phyloP scores from a whole-genome alignment of 108 stramenopile genomes.

The Schizochytrium sp. region DNA sequence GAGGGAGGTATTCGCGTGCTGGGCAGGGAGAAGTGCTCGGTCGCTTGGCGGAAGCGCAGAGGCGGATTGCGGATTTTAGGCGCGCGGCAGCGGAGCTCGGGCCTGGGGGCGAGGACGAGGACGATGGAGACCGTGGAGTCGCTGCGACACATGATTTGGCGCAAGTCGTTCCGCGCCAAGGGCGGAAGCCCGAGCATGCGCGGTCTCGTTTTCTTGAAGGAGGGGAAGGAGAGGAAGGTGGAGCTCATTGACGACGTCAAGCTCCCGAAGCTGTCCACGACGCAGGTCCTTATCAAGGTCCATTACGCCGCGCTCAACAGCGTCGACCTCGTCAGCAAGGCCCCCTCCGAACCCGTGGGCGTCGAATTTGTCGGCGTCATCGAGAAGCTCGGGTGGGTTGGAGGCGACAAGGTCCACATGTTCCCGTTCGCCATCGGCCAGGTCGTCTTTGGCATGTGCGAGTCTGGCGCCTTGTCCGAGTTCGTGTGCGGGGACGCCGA shows the following conservation, averaged over 20 bases:
- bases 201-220: neutral
- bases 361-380: neutral
- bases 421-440: conserved; percentile 7
- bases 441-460: conserved; percentile 1
- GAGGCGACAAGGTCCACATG: conserved; percentile 1
- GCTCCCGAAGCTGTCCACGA: neutral
- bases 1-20: too few relatives aligned
- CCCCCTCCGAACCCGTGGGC: neutral
- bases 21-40: too few relatives aligned
- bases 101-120: too few relatives aligned
- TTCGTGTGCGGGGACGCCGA: neutral
- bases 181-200: neutral
- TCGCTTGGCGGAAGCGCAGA: too few relatives aligned
- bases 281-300: neutral
- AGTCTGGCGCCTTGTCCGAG: neutral
- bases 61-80: too few relatives aligned
- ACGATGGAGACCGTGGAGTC: neutral
- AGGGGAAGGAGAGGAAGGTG: neutral
- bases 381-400: conserved; percentile 4
- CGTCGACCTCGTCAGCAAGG: neutral
- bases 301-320: neutral
- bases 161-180: neutral
- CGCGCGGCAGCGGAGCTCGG: too few relatives aligned
- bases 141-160: neutral
- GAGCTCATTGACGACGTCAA: neutral